phyloP scores from a whole-genome alignment of 108 stramenopile species.

The Seminavis robusta region DNA sequence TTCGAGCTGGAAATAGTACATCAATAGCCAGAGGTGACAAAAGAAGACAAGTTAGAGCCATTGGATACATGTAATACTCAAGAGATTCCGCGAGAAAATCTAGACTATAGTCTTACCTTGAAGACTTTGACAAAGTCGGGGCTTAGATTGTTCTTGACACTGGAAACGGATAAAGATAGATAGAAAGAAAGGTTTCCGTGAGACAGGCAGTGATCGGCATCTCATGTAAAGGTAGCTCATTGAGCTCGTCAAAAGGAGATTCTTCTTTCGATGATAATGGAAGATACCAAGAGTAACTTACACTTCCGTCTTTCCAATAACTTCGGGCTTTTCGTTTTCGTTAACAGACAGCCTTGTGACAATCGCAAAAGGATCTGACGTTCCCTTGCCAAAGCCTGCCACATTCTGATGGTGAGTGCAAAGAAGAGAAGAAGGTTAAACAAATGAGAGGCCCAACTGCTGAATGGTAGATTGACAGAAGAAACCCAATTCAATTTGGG shows the following conservation, averaged over 20 bases:
- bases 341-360: constrained; percentile 55
- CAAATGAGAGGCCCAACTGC: too few relatives aligned
- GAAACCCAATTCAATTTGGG: too few relatives aligned
- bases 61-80: constrained; percentile 31
- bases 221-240: background rate
- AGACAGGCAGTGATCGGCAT: background rate
- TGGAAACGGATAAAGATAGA: constrained; percentile 2
- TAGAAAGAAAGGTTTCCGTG: too few relatives aligned
- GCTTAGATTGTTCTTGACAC: constrained; percentile 60
- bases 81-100: constrained; percentile 28
- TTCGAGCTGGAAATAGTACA: constrained; percentile 36
- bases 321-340: constrained; percentile 35
- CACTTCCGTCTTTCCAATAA: constrained; percentile 73
- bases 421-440: too few relatives aligned
- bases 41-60: constrained; percentile 3
- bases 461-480: too few relatives aligned
- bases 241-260: too few relatives aligned
- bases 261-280: too few relatives aligned
- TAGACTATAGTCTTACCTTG: too few relatives aligned
- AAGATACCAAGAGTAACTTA: constrained; percentile 9
- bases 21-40: background rate
- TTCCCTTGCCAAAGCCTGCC: constrained; percentile 67
- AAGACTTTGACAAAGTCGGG: constrained; percentile 67
- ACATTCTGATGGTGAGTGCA: too few relatives aligned
- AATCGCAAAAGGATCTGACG: constrained; percentile 72